Evolutionary conservation across 2,329 filamentous ascomycete genomes (phyloP), one percentile per base, ranked within the genome.

Genomic region (Lecanicillium sp.): DNA sequence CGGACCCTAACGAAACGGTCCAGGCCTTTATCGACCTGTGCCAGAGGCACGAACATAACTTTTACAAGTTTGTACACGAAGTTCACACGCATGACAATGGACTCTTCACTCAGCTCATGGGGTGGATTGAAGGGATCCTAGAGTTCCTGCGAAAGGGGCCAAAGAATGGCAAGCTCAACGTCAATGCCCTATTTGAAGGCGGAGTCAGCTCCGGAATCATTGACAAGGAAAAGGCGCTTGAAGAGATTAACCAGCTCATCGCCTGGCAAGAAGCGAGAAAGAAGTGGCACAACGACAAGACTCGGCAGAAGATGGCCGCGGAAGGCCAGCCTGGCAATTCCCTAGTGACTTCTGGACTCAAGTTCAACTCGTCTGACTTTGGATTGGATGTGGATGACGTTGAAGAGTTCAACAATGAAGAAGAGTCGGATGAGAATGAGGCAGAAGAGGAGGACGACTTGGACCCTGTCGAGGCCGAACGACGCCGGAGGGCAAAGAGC

Each of bases 51-150:
- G 87, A 98, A 62, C 80, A 94, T 57, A 94, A 94, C 63, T 90
- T 98, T 57, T 98, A 96, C 73, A 96, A 95, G 59, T 98, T 98
- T 58, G 84, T 98, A 4, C 92, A 98, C 59, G 92, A 98, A 63
- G 90, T 98, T 1, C 92, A 98, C 56, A 80, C 85, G 6, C 90
- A 98, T 53, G 92, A 98, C 58, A 94, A 98, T 46, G 92, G 92
- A 1, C 75, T 98, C 2, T 98, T 98, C 52, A 89, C 88, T 27
- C 85, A 94, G 52, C 74, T 98, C 37, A 98, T 98, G 92, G 80
- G 80, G 18, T 96, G 92, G 92, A 81, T 96, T 33, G 92, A 98
- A 64, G 85, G 83, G 27, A 96, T 98, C 42, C 75, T 98, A 5
- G 85, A 92, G 45, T 98, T 96, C 63, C 68, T 98, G 22, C 79